Conservation (phyloP, 441 rosid species). For the Metrosideros polymorpha region DNA sequence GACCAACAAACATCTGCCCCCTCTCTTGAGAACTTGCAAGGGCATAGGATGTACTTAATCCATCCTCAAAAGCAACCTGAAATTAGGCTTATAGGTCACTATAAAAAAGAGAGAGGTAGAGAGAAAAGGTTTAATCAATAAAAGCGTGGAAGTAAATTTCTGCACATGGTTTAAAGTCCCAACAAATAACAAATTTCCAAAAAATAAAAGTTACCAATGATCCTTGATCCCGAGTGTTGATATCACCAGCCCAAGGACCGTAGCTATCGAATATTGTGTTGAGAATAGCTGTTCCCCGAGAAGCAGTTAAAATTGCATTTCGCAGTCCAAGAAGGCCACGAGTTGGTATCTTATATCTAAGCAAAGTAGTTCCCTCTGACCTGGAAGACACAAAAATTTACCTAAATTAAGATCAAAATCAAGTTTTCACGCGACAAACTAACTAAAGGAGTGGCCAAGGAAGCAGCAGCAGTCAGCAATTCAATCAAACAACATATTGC, state of each 20-base stretch:
- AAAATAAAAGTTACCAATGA: slow-evolving; percentile 57
- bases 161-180: neutral
- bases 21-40: slow-evolving; percentile 81
- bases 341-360: slow-evolving; percentile 85
- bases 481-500: neutral
- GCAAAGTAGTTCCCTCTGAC: slow-evolving; percentile 74
- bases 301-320: slow-evolving; percentile 93
- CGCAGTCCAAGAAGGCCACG: slow-evolving; percentile 98
- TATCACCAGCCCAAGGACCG: slow-evolving; percentile 94
- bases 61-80: slow-evolving; percentile 93
- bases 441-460: neutral
- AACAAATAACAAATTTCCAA: neutral
- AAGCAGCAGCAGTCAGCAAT: neutral
- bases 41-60: slow-evolving; percentile 81
- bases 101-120: neutral
- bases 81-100: slow-evolving; percentile 6
- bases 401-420: neutral
- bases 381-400: slow-evolving; percentile 13
- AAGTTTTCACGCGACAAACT: neutral
- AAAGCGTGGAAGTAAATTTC: neutral
- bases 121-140: neutral
- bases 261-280: slow-evolving; percentile 88
- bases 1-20: slow-evolving; percentile 83
- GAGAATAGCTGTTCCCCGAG: slow-evolving; percentile 95
- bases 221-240: slow-evolving; percentile 77